phyloP scores from a whole-genome alignment of 176 grass and related monocot species.

The Carex kokanica region DNA sequence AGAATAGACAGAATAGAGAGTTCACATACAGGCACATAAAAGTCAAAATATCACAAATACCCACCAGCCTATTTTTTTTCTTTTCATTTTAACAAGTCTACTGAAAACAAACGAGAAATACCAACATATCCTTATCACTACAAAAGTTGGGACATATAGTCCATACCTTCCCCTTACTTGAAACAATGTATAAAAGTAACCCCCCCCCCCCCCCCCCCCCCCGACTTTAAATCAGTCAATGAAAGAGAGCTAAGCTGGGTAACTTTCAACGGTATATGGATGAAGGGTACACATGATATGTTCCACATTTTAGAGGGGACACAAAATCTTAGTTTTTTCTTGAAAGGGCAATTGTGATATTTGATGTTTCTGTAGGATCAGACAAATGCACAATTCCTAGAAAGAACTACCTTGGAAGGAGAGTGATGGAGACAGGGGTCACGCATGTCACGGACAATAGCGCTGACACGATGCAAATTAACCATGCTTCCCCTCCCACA shows the following conservation, averaged over 20 bases:
- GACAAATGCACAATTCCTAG: conserved; percentile 2
- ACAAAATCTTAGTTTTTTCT: neutral
- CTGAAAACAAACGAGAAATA: neutral
- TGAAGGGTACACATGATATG: neutral
- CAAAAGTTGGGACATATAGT: neutral
- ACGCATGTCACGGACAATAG: conserved; percentile 70
- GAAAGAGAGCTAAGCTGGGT: neutral
- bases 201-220: no score
- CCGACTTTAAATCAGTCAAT: neutral
- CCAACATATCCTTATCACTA: neutral
- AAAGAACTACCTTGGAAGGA: conserved; percentile 47
- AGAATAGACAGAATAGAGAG: neutral
- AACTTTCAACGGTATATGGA: neutral
- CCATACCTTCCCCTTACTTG: neutral
- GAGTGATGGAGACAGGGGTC: conserved; percentile 82
- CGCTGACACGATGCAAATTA: conserved; percentile 71
- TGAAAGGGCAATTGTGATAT: neutral
- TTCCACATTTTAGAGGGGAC: neutral
- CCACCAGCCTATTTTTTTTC: no score
- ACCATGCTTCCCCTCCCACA: conserved; percentile 65
- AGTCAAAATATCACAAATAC: neutral
- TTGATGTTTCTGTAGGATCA: neutral
- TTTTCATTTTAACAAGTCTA: neutral
- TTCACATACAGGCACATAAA: neutral
- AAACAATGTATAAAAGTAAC: neutral